Base-by-base conservation (phyloP, 2,329 filamentous ascomycete genomes). In the Xylariaceae sp. region DNA sequence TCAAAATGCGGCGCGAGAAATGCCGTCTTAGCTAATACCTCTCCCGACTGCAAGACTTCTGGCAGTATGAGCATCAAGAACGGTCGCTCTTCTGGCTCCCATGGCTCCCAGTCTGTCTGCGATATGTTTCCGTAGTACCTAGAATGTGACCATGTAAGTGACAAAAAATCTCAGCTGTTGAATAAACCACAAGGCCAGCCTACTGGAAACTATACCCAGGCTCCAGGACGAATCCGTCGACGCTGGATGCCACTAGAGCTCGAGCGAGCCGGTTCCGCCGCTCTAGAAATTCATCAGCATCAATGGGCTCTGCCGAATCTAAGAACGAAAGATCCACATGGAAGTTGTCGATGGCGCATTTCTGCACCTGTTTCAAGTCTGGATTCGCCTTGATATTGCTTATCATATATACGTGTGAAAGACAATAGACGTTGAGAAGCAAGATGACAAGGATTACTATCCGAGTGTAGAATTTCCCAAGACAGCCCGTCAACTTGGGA, bases 131-230 rank as follows among this genome's bases (percentile, higher is more conserved):
- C 83, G 62, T 85, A 87, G 66, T 86, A 79, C 30, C 72, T 62
- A n/a, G 5, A 29, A 27, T 21, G 26, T 51, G 5, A 48, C 29
- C n/a, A 24, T 18, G 20, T 30, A n/a, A 53, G 35, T 5, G 10
- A 11, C 23, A 15, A 24, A 41, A 9, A 23, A n/a, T n/a, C n/a
- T n/a, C n/a, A n/a, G n/a, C n/a, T n/a, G n/a, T n/a, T 30, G 15
- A 36, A 16, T 21, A 24, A 18, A 18, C 15, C 5, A 29, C 13
- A 3, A 1, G 3, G 13, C 6, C 2, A 33, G 24, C 60, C 29
- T 65, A 84, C 69, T 83, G 79, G 59, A 86, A 86, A 0, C 82
- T 84, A 62, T 85, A 86, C 2, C 84, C 84, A 1, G 84, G 84
- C 63, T 87, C 84, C 1, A 85, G 72, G 2, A 85, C 72, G 58